Base-by-base conservation (phyloP, 2,329 filamentous ascomycete genomes). In the Alternaria arbusti region DNA sequence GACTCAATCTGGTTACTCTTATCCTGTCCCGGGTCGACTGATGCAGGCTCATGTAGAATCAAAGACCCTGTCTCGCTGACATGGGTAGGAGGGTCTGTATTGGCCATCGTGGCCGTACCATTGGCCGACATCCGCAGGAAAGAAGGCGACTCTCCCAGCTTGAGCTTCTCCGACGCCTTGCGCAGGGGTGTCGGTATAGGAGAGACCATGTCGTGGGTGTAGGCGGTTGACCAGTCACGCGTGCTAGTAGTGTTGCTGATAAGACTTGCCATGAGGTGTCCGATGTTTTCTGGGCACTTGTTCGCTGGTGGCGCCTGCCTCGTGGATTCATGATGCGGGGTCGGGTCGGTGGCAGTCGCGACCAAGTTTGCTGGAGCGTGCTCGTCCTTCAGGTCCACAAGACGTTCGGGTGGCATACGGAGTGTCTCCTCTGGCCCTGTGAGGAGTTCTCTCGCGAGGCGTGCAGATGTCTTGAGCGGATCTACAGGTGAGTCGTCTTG, bases 151-250 rank as follows among this genome's bases (percentile, higher is more conserved):
- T 22, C 62, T 12, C 10, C 49, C 25, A 67, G n/a, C 5, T 55
- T 51, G n/a, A 70, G 66, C 47, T 60, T 64, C 54, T 70, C 63
- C 0, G 59, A 63, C 22, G 69, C 69, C 13, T 51, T 67, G 23
- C 68, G 64, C 22, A 71, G 25, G 6, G 69, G 69, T n/a, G 68
- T 70, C 12, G 66, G 67, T 47, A 64, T 56, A 4, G 59, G 61
- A 15, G 67, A 69, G 20, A 44, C 3, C 12, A 44, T 51, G 10
- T 23, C 20, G 25, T 57, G n/a, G 7, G 20, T 6, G 7, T 54
- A 43, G 5, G 36, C 28, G 5, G n/a, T 11, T 7, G 44, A 17
- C 20, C 49, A 52, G 9, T 44, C 46, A 17, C 55, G 46, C 15
- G 44, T 36, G 12, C 25, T 44, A 2, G 26, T 25, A 7, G 32